phyloP scores from a whole-genome alignment of 352 stramenopile species.

The Globisporangium spinosum region DNA sequence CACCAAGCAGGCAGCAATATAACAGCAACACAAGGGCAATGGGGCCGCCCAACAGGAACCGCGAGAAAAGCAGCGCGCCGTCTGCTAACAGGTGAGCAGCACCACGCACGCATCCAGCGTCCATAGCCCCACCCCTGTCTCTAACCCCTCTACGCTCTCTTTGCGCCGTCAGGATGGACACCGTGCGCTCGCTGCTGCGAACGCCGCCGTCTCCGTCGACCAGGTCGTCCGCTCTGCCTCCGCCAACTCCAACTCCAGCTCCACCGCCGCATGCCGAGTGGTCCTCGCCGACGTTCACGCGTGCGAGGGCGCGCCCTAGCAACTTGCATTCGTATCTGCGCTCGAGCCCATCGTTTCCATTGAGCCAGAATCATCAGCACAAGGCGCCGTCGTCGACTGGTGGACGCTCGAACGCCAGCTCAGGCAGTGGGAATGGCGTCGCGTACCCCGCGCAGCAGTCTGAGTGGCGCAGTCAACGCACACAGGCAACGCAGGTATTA shows the following conservation, averaged over 20 bases:
- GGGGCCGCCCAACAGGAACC: constrained; percentile 12
- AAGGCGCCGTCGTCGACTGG: constrained; percentile 12
- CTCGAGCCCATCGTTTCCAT: constrained; percentile 31
- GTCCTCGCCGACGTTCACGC: constrained; percentile 39
- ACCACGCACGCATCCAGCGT: neutral
- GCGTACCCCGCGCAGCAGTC: neutral
- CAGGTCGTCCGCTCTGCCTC: neutral
- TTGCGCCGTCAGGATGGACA: constrained; percentile 27
- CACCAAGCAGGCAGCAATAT: neutral
- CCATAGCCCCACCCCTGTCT: neutral
- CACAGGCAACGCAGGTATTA: constrained; percentile 30
- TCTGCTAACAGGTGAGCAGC: neutral
- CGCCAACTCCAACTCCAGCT: neutral
- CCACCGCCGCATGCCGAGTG: constrained; percentile 19
- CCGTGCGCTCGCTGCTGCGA: constrained; percentile 24
- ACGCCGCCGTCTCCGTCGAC: constrained; percentile 18
- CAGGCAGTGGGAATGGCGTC: neutral
- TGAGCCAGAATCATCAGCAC: constrained; percentile 22
- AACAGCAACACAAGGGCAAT: neutral
- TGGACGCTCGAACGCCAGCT: constrained; percentile 7
- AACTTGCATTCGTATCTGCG: constrained; percentile 38
- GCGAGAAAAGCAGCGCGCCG: constrained; percentile 9
- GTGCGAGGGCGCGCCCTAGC: constrained; percentile 37
- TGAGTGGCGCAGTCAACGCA: constrained; percentile 16
- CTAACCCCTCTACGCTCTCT: neutral